phyloP scores from a whole-genome alignment of 176 grass and related monocot genomes.

The Eleusine indica region DNA sequence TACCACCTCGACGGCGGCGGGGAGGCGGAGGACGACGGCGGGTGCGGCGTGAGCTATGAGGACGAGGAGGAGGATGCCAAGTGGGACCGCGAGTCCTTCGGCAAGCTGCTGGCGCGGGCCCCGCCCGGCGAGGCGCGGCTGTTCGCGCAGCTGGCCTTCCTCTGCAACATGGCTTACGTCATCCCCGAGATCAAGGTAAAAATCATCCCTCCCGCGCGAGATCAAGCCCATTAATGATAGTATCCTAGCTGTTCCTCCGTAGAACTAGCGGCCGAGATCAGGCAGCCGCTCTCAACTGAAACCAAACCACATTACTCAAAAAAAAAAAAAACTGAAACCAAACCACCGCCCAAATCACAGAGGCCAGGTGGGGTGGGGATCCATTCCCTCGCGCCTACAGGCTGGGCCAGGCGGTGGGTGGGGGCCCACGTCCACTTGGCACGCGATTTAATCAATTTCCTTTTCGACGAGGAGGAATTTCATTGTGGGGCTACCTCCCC shows the following conservation, averaged over 20 bases:
- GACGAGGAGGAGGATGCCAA: conserved; percentile 44
- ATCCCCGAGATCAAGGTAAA: conserved; percentile 94
- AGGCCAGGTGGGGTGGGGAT: neutral
- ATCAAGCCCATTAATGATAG: neutral
- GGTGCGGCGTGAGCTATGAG: conserved; percentile 77
- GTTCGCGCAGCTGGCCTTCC: conserved; percentile 84
- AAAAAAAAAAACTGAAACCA: neutral
- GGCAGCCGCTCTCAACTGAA: neutral
- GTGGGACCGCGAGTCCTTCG: conserved; percentile 83
- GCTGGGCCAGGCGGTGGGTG: conserved; percentile 40
- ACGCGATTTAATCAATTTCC: neutral
- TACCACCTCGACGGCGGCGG: conserved; percentile 25
- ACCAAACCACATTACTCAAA: neutral
- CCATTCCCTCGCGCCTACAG: conserved; percentile 40
- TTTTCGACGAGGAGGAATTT: neutral
- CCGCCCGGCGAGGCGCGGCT: conserved; percentile 65
- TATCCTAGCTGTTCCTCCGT: neutral
- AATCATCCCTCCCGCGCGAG: too few relatives aligned
- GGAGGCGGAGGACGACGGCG: conserved; percentile 26
- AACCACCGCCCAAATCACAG: conserved; percentile 7
- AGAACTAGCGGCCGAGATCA: neutral
- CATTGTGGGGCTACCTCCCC: neutral
- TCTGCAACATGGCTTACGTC: conserved; percentile 97
- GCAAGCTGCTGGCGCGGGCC: conserved; percentile 65
- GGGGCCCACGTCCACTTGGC: conserved; percentile 9